Percentiles rank a stretch among this genome's conserved stretches.
phyloP scores from a whole-genome alignment of 345 rosid species.

The Citrus medica region DNA sequence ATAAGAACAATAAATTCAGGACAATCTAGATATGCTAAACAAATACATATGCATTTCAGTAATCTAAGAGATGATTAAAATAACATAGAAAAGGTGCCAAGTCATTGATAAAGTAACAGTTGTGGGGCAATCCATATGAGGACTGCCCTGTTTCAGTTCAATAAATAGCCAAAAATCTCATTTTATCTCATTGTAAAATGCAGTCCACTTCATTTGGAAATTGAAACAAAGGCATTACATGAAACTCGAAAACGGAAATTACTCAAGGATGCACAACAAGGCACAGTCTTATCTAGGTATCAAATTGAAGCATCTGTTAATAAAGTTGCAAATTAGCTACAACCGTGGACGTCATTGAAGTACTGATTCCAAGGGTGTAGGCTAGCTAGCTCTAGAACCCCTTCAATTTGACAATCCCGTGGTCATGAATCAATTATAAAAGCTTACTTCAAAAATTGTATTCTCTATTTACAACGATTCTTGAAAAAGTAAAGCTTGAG shows the following conservation, averaged over 20 bases:
- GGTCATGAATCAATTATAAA: neutral
- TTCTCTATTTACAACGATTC: neutral
- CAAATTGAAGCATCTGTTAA: conserved; percentile 18
- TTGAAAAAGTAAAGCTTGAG: neutral
- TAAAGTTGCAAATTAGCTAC: conserved; percentile 16
- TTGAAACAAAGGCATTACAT: neutral
- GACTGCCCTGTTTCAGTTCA: neutral
- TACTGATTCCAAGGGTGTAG: conserved; percentile 18
- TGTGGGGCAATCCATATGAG: neutral
- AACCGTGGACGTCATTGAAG: conserved; percentile 4
- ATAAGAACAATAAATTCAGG: neutral
- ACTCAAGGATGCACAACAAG: neutral
- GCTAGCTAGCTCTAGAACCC: conserved; percentile 11
- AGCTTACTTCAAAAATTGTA: neutral
- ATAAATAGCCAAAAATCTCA: neutral
- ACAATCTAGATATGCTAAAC: neutral
- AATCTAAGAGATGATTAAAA: neutral
- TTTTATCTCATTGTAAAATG: neutral
- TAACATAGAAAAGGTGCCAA: neutral
- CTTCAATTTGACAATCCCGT: conserved; percentile 8
- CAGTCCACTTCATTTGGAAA: neutral
- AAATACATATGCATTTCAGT: neutral
- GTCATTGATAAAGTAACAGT: neutral
- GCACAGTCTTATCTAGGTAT: conserved; percentile 21
- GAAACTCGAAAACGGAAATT: neutral